phyloP scores from a whole-genome alignment of 2,329 filamentous ascomycete genomes.

The Aspergillus puulaauensis region DNA sequence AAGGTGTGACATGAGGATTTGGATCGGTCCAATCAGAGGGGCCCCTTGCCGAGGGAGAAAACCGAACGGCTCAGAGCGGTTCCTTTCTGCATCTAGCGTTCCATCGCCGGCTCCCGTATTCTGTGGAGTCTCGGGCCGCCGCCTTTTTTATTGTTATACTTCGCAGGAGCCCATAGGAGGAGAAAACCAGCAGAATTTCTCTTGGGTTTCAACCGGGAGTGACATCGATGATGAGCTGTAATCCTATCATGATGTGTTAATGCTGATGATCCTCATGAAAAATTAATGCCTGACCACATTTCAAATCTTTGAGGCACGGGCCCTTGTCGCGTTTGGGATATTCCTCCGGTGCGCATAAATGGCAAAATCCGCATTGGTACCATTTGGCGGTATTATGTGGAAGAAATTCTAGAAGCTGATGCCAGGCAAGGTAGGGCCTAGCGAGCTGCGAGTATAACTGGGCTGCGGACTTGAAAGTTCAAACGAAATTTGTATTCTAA shows the following conservation, averaged over 20 bases:
- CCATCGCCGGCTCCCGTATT: background rate
- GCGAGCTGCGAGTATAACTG: background rate
- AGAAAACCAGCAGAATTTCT: background rate
- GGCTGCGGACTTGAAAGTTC: background rate
- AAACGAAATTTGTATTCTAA: constrained; percentile 1
- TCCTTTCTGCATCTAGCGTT: background rate
- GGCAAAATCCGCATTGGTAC: background rate
- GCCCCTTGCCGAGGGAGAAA: constrained; percentile 31
- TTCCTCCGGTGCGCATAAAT: background rate
- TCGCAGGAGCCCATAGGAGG: background rate
- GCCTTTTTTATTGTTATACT: background rate
- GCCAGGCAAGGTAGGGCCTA: background rate
- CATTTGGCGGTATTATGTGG: background rate
- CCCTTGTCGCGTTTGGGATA: constrained; percentile 1
- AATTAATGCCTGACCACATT: background rate
- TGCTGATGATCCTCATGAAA: background rate
- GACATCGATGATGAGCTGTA: background rate
- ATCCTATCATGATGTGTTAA: background rate
- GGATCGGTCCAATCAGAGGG: constrained; percentile 32
- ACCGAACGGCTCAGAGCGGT: background rate
- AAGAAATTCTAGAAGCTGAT: constrained; percentile 1
- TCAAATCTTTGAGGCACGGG: background rate
- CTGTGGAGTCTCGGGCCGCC: constrained; percentile 5
- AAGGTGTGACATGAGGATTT: constrained; percentile 29
- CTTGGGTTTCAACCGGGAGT: constrained; percentile 3